Base-by-base conservation (phyloP, 1,139 yeast species). In the Pneumocystis carinii region DNA sequence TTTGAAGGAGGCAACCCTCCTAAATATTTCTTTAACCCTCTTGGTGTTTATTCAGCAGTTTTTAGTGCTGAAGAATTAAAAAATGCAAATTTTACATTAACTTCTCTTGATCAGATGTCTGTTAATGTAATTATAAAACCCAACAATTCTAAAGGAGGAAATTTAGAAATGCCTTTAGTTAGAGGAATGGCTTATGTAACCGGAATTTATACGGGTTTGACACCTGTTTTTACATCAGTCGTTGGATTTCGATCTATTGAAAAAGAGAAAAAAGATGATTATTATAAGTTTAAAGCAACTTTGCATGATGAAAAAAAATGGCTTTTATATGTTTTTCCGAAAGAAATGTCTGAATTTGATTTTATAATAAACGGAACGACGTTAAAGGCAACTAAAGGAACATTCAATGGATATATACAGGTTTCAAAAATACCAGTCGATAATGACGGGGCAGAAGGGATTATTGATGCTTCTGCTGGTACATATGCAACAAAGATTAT, bases 161-260 rank as follows among this genome's bases (percentile, higher is more conserved):
- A 64, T 5, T 64, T 76, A 55, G 62, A 64, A 15, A 64, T 75
- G 56, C 83, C 85, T 3, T 66, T 81, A 61, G 82, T 79, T 27
- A 86, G 84, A 72, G 95, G 95, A 66, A 85, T 85, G 87, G 95
- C 95, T n/a, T 80, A 85, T 68, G 81, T 82, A 14, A 81, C 89
- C 57, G 86, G 82, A 41, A 75, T 83, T 59, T 87, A 86, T 72
- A 77, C 81, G 67, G 74, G 77, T 62, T 75, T 85, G 72, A 77
- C 78, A 64, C 84, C 89, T 3, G 71, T 74, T 38, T 71, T 87
- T 64, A 78, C 77, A 68, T 77, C 87, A 0, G 78, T 78, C 65
- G 75, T 80, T 63, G 35, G 89, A 88, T 3, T 72, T 86, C 67
- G 67, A 72, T 24, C 69, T 78, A 19, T 72, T 86, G 55, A 71